Base-by-base conservation (phyloP, 2,329 filamentous ascomycete species). In the Cryphonectria naterciae region DNA sequence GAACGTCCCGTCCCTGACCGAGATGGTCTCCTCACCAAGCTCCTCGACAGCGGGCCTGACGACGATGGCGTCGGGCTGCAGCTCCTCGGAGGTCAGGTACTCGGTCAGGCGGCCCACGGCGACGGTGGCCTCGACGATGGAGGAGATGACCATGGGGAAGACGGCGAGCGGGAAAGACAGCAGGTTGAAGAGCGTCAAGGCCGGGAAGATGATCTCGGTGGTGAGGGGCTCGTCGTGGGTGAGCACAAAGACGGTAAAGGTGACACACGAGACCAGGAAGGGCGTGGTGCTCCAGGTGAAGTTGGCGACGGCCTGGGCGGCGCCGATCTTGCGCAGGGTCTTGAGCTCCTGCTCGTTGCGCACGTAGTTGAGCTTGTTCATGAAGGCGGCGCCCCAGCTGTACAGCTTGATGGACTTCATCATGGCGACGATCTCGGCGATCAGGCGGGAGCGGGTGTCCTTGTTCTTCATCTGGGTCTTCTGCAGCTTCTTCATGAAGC, bases 371-470 rank as follows among this genome's bases (percentile, higher is more conserved):
- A 99, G 89, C 82, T 97, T 97, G 81, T 94, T 96, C 91, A 98
- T 97, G 79, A 99, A 99, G 19, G 96, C 95, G 41, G 91, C 92
- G 43, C 95, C 95, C 96, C 96, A 99, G 41, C 96, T 96, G 80
- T 98, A 99, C 28, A 99, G 88, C 84, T 99, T 99, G 85, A 99
- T 96, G 79, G 94, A 97, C 85, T 99, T 99, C 93, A 99, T 99
- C 83, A 98, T 98, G 85, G 97, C 98, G 78, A 99, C 86, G 75
- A 99, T 99, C 81, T 99, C 96, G 8, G 95, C 97, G 86, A 98
- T 98, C 71, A 99, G 84, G 65, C 95, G 90, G 63, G 95, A 97
- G 78, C 96, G 90, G 54, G 94, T 88, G 77, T 99, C 96, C 83
- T 99, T 99, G 84, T 98, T 98, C 85, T 97, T 97, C 96, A 99